Base-by-base conservation (phyloP, 2,329 filamentous ascomycete genomes). In the Aspergillus viridinutans region DNA sequence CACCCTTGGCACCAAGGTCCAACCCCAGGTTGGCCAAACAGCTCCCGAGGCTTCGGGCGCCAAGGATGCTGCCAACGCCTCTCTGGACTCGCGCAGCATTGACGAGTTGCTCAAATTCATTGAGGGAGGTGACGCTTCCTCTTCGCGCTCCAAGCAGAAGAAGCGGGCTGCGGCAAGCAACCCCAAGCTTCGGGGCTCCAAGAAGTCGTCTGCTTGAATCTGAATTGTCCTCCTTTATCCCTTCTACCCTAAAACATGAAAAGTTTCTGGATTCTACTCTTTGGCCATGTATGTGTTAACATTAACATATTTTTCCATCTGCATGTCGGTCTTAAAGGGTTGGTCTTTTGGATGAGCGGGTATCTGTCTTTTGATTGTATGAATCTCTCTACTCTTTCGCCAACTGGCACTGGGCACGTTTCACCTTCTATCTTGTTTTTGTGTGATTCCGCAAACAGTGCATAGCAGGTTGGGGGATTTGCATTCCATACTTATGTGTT, bases 81-180 rank as follows among this genome's bases (percentile, higher is more conserved):
- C 69, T 26, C 78, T 92, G 50, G 90, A 95, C 71, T 85, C 88
- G 55, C 84, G 92, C 66, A 96, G 87, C 76, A 92, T 99, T 61
- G 92, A 97, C 66, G 93, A 99, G 73, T 79, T 99, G 43, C 81
- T 99, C 71, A 90, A 89, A 75, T 97, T 93, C 75, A 97, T 99
- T 65, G 94, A 97, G 74, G 93, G 92, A 29, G 73, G 71, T 38
- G 81, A 79, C 32, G 59, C 74, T 26, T 70, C 67, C 58, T 68
- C 69, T 56, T 72, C 71, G 14, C 72, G 71, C 48, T 68, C 73
- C 32, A 76, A 76, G 64, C 76, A 78, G 66, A 76, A 76, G 66
- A 78, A 78, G 71, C 72, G 74, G 54, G 70, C 72, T 57, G 69
- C 74, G 17, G 65, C 74, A 52, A 70, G 64, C 66, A 77, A 77